Base-by-base conservation (phyloP, 345 rosid genomes). In the Sonneratia caseolaris region DNA sequence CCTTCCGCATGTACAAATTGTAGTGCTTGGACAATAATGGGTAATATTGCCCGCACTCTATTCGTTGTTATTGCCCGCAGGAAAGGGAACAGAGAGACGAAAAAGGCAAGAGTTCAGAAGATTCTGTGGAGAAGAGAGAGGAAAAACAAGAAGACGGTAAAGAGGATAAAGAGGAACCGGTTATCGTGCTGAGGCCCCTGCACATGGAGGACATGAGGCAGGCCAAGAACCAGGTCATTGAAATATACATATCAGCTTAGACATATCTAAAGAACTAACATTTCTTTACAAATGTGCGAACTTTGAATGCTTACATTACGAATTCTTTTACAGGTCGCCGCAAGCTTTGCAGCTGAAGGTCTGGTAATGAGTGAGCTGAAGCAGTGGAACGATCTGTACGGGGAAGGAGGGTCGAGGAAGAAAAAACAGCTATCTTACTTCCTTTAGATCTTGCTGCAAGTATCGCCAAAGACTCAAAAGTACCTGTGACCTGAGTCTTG, bases 351-450 rank as follows among this genome's bases (percentile, higher is more conserved):
- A 59, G 21, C 96, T 21, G 91, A 89, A 79, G 98, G 95, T 71
- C 74, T 89, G 5, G 70, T 85, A 68, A 91, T 87, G 98, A 76
- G 48, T 5, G 97, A 91, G 83, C 85, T 94, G 71, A 91, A 87
- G 76, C 92, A 89, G 71, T 94, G 98, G 98, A 94, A 94, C 19
- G 97, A 91, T 7, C 73, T 88, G 71, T 88, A 85, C 55, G 97
- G 97, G 70, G 97, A 89, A 86, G 97, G 97, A 48, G 98, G 98
- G 40, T 88, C 97, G 15, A 91, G 96, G 80, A 93, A 89, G 83
- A 89, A 89, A 71, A 84, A 89, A 71, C 96, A 89, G 71, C 79
- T 91, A 42, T 79, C 92, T 71, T 93, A 91, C 81, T 91, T 94
- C 89, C 89, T 94, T 22, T 94, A 85, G 83, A 21, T 37, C n/a